phyloP scores from a whole-genome alignment of 1,139 yeast species.

The Scheffersomyces stambukii region DNA sequence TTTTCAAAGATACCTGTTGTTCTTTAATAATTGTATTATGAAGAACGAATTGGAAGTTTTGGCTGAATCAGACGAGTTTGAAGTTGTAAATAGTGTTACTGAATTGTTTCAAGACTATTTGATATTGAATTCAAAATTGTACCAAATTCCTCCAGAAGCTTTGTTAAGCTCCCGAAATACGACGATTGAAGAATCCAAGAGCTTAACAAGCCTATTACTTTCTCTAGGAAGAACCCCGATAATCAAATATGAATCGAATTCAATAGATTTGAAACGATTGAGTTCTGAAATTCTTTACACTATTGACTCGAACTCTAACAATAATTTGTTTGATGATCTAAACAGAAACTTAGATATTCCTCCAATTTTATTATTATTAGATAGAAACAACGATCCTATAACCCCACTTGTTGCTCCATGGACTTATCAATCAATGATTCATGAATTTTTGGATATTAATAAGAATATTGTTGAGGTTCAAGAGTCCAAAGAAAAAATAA shows the following conservation, averaged over 20 bases:
- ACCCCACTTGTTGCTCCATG: constrained; percentile 92
- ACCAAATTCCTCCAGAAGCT: too few species aligned
- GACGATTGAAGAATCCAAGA: constrained; percentile 45
- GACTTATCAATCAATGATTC: constrained; percentile 98
- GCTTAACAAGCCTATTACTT: constrained; percentile 61
- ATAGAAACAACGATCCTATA: constrained; percentile 83
- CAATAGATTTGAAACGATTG: constrained; percentile 57
- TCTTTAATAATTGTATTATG: constrained; percentile 68
- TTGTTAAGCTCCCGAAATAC: neutral
- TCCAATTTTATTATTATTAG: constrained; percentile 74
- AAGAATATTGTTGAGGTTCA: constrained; percentile 73
- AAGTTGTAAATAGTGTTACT: constrained; percentile 67
- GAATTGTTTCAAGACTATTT: constrained; percentile 84
- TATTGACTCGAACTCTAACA: constrained; percentile 53
- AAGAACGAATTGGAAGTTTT: constrained; percentile 77
- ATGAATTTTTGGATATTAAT: constrained; percentile 77
- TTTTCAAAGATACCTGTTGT: constrained; percentile 71
- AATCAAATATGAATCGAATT: constrained; percentile 69
- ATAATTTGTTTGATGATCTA: constrained; percentile 65
- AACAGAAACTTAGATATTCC: constrained; percentile 55
- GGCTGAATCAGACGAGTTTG: constrained; percentile 89
- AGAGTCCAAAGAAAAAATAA: constrained; percentile 22
- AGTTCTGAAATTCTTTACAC: constrained; percentile 66
- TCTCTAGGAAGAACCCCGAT: constrained; percentile 75
- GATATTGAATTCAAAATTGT: constrained; percentile 68